These are phyloP conservation scores for Linanthus parryae DNA, from an alignment of 148 eudicot species.

Conservation along the genomic window DNA sequence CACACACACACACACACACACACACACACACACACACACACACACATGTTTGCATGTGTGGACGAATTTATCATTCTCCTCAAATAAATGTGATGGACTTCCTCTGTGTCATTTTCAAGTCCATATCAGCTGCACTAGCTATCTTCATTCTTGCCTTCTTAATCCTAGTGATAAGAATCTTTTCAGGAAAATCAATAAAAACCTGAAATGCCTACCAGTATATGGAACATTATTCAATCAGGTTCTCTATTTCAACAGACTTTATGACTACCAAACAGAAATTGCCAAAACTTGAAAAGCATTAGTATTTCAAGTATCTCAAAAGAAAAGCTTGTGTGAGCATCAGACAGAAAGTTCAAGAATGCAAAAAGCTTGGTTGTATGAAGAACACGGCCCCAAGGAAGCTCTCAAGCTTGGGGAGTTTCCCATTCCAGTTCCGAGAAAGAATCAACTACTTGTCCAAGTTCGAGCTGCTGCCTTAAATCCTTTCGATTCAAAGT, in stretches of 20 bases:
- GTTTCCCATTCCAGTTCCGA: conserved; percentile 27
- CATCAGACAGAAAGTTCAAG: too few species aligned
- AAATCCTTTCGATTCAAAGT: conserved; percentile 52
- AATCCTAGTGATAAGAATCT: background rate
- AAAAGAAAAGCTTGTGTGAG: too few species aligned
- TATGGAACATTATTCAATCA: background rate
- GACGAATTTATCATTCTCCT: too few species aligned
- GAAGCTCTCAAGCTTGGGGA: conserved; percentile 40
- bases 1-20: too few species aligned
- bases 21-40: too few species aligned
- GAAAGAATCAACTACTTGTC: conserved; percentile 34
- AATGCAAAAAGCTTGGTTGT: conserved; percentile 49
- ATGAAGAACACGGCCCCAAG: conserved; percentile 46
- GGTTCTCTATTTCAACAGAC: conserved; percentile 4
- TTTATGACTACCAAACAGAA: conserved; percentile 8
- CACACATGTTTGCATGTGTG: background rate
- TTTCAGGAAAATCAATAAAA: background rate
- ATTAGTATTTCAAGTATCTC: too few species aligned
- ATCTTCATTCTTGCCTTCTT: background rate
- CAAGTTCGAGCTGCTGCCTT: conserved; percentile 50
- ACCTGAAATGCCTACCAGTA: background rate
- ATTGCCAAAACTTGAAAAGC: conserved; percentile 27
- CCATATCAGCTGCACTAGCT: background rate
- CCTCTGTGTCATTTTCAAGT: background rate
- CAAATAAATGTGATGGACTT: conserved; percentile 7